Evolutionary conservation across 2,329 filamentous ascomycete species (phyloP), one percentile per base, ranked within the genome.

Genomic region (Colletotrichum sp.): DNA sequence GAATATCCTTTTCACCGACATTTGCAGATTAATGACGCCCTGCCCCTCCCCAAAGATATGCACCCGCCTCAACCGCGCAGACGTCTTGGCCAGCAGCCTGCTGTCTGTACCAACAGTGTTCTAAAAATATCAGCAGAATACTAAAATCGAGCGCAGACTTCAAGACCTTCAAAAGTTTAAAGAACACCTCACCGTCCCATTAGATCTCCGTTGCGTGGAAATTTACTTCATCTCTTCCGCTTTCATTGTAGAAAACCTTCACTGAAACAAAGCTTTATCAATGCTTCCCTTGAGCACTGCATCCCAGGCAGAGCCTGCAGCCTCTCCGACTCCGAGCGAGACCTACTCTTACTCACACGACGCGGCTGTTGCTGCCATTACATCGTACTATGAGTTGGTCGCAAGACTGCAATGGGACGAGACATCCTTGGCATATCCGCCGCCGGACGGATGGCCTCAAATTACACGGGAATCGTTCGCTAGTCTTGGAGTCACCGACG

Each of bases 171-270:
- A 49, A 3, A 12, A 2, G 39, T 49, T 49, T 0, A n/a, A 1
- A n/a, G 9, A 49, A 3, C 39, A n/a, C 39, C 39, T 49, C 39
- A n/a, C 0, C 6, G 39, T 49, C 18, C 5, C 39, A 49, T 49
- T 6, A n/a, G 3, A 49, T 10, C 5, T 49, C 3, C 18, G 18
- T n/a, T 49, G 39, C 39, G 3, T 49, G 39, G 39, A n/a, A 6
- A n/a, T 49, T 12, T 6, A 0, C 39, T n/a, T 3, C 3, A 49
- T 49, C 9, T 49, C 39, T n/a, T 1, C 4, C 39, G 9, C 2
- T 49, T 10, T 49, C 18, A 10, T 49, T 4, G 39, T n/a, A n/a
- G 2, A 5, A 49, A 49, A 12, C 9, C 9, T n/a, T 9, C 39
- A n/a, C 39, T 1, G 4, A 2, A 49, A 5, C 39, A 49, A n/a